Conservation (phyloP, 208 protist species). For the Leishmania tropica region DNA sequence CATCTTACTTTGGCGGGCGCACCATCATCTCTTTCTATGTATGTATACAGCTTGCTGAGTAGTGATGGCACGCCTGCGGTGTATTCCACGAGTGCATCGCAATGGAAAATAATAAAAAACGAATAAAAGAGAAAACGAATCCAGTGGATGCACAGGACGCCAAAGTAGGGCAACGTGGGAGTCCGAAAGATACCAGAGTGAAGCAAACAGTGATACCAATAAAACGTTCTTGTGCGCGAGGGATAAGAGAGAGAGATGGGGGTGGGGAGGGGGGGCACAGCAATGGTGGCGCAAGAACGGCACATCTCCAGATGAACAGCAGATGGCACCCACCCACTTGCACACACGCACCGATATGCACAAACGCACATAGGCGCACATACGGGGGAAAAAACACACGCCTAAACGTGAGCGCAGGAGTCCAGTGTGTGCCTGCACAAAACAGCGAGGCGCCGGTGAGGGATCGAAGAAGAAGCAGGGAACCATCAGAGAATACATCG, state of each 20-base stretch:
- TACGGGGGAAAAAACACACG: not conserved
- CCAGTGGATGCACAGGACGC: not conserved
- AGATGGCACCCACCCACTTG: not conserved
- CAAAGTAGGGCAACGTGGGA: not conserved
- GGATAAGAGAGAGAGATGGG: not conserved
- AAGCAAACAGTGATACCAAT: not conserved
- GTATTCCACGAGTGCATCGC: not conserved
- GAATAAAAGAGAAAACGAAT: not conserved
- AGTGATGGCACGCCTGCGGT: slow-evolving; percentile 1
- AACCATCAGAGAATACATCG: slow-evolving; percentile 1
- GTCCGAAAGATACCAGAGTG: not conserved
- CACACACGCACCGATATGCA: not conserved
- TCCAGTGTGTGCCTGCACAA: not conserved
- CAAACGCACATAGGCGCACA: not conserved
- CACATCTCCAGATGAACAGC: not conserved
- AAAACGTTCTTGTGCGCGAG: not conserved
- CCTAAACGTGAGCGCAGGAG: not conserved
- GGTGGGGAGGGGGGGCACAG: not conserved
- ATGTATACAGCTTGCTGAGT: not conserved
- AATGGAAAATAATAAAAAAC: not conserved
- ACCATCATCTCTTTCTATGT: not conserved
- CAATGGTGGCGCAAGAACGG: not conserved
- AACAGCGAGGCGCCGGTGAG: not conserved
- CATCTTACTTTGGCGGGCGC: not conserved
- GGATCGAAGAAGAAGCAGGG: not conserved